phyloP scores from a whole-genome alignment of 23 red algal genomes.

The Gracilaria domingensis region DNA sequence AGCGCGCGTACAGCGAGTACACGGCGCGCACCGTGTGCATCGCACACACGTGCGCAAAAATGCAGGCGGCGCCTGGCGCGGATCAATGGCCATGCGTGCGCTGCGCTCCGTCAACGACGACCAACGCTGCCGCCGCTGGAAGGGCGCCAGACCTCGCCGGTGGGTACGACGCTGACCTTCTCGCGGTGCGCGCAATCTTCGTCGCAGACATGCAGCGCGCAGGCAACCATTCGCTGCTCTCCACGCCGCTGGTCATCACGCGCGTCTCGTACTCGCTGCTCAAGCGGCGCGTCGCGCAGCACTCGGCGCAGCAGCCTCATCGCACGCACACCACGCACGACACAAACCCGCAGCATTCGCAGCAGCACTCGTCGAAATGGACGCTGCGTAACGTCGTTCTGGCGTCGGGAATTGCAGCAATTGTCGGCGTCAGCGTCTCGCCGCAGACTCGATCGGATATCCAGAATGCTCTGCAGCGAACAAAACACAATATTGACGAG shows the following conservation, averaged over 20 bases:
- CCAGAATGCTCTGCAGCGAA: too few relatives aligned
- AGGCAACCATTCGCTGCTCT: not conserved
- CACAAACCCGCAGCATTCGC: not conserved
- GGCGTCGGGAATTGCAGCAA: not conserved
- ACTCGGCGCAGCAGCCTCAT: not conserved
- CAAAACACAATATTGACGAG: conserved; percentile 5
- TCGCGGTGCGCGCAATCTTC: too few relatives aligned
- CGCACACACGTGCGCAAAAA: too few relatives aligned
- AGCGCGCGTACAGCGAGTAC: too few relatives aligned
- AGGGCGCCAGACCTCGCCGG: too few relatives aligned
- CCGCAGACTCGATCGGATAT: too few relatives aligned
- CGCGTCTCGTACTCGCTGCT: conserved; percentile 15
- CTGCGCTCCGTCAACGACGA: too few relatives aligned
- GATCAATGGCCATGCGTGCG: too few relatives aligned
- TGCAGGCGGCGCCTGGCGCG: too few relatives aligned
- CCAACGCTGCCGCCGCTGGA: too few relatives aligned
- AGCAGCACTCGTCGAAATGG: not conserved
- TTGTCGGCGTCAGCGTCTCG: not conserved
- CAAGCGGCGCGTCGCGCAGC: conserved; percentile 1
- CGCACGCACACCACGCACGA: conserved; percentile 13
- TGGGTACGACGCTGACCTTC: too few relatives aligned
- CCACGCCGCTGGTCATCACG: conserved; percentile 24
- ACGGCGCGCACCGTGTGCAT: too few relatives aligned
- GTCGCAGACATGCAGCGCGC: conserved; percentile 26
- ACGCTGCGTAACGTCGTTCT: not conserved